Evolutionary conservation across 1,139 yeast genomes (phyloP).

Genomic region (Zygoascus meyerae): DNA sequence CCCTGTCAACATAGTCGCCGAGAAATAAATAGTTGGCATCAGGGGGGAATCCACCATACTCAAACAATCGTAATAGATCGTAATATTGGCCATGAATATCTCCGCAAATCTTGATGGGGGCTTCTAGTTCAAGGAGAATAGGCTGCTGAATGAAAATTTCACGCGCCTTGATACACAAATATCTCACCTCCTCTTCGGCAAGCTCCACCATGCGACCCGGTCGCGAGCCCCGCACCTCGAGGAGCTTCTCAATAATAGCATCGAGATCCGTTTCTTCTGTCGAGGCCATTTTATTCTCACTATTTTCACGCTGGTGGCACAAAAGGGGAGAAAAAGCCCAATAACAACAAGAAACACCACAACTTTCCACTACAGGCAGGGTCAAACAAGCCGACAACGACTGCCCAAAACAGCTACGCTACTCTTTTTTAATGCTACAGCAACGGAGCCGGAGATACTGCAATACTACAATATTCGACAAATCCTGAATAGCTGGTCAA

Average conservation of each 20-base stretch:
- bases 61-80: slow-evolving; percentile 86
- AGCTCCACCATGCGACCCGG: slow-evolving; percentile 95
- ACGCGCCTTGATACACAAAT: slow-evolving; percentile 92
- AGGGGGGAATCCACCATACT: slow-evolving; percentile 97
- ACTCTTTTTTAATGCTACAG: too few relatives aligned
- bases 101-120: slow-evolving; percentile 90
- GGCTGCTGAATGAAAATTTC: slow-evolving; percentile 97
- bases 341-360: not conserved
- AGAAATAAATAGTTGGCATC: slow-evolving; percentile 41
- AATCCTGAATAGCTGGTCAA: too few relatives aligned
- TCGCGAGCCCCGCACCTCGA: slow-evolving; percentile 94
- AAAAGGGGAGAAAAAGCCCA: not conserved
- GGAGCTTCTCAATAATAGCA: slow-evolving; percentile 88
- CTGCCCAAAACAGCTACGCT: too few relatives aligned
- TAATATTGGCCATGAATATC: slow-evolving; percentile 97
- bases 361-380: not conserved
- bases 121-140: slow-evolving; percentile 85
- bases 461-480: too few relatives aligned
- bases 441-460: too few relatives aligned
- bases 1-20: slow-evolving; percentile 97
- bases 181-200: slow-evolving; percentile 88
- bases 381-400: too few relatives aligned
- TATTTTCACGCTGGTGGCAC: slow-evolving; percentile 22
- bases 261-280: slow-evolving; percentile 78
- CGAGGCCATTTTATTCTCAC: too few relatives aligned